Evolutionary conservation across 2,329 filamentous ascomycete genomes (phyloP), one percentile per base, ranked within the genome.

Genomic region (Tolypocladium capitatum): DNA sequence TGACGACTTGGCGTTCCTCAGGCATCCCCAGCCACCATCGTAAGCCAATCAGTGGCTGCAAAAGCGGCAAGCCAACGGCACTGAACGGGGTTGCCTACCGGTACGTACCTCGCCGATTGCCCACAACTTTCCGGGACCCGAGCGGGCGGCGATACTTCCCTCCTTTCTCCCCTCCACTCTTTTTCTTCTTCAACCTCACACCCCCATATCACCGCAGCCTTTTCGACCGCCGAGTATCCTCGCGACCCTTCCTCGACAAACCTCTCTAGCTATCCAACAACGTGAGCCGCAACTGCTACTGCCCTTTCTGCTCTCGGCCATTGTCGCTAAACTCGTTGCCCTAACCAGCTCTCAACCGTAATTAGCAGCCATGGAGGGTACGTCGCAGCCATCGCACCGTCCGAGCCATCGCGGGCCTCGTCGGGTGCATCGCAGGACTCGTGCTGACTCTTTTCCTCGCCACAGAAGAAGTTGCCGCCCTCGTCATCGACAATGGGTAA

Each of bases 401-500:
- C 40, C 43, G 20, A 30, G 20, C 28, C 43, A 30, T 49, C 44
- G 43, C 43, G 36, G 32, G 14, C 40, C 18, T 28, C 31, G n/a
- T 8, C 43, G 16, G 28, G 34, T 36, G 31, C 48, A 45, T 56
- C 46, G 40, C 40, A 47, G 41, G 46, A 51, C 45, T 43, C 48
- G 62, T 53, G 63, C 76, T 78, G 58, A 76, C 66, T 32, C 57
- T 52, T 58, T 59, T 67, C 54, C 61, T 55, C 53, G 54, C 56
- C 75, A 73, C 70, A 97, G 92, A 98, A 83, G 92, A 98, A 88
- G 92, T 98, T 76, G 92, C 92, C 74, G 92, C 92, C 75, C 90
- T 98, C 87, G 92, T 98, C 76, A 97, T 98, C 78, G 92, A 98
- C 90, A 98, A 98, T 97, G 92, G 92, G 92, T 98, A 91, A 87